phyloP scores from a whole-genome alignment of 2,329 filamentous ascomycete genomes.

The Colletotrichum siamense region DNA sequence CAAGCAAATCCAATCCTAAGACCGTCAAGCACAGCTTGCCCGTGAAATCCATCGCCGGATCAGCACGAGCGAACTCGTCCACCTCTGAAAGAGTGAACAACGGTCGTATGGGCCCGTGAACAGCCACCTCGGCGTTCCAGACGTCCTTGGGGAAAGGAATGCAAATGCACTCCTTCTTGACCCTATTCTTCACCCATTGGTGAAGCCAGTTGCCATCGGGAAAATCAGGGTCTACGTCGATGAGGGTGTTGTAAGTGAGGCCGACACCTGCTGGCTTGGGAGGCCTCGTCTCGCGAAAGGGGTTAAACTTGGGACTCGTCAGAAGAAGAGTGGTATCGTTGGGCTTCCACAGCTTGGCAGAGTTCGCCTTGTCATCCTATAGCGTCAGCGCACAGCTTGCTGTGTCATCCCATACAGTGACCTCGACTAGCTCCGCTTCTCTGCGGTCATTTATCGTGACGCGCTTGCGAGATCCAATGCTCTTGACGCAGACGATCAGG shows the following conservation, averaged over 20 bases:
- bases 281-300: neutral
- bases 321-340: conserved; percentile 57
- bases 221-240: conserved; percentile 62
- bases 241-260: conserved; percentile 46
- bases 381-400: conserved; percentile 57
- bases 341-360: conserved; percentile 48
- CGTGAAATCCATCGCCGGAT: conserved; percentile 37
- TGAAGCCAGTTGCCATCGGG: conserved; percentile 60
- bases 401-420: conserved; percentile 64
- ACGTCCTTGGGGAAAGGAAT: conserved; percentile 48
- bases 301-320: conserved; percentile 39
- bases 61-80: conserved; percentile 43
- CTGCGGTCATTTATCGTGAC: conserved; percentile 33
- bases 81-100: conserved; percentile 49
- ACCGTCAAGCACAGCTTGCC: conserved; percentile 44
- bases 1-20: conserved; percentile 33
- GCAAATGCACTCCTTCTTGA: conserved; percentile 55
- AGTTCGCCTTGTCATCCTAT: conserved; percentile 55
- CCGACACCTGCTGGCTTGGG: conserved; percentile 26
- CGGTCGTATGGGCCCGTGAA: conserved; percentile 34
- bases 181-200: conserved; percentile 50
- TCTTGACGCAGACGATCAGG: conserved; percentile 63
- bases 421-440: conserved; percentile 45
- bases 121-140: conserved; percentile 40
- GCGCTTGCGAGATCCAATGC: conserved; percentile 56